These are phyloP conservation scores for Podila epigama DNA, from an alignment of 192 early-diverging fungal genomes.

Conservation along the genomic window DNA sequence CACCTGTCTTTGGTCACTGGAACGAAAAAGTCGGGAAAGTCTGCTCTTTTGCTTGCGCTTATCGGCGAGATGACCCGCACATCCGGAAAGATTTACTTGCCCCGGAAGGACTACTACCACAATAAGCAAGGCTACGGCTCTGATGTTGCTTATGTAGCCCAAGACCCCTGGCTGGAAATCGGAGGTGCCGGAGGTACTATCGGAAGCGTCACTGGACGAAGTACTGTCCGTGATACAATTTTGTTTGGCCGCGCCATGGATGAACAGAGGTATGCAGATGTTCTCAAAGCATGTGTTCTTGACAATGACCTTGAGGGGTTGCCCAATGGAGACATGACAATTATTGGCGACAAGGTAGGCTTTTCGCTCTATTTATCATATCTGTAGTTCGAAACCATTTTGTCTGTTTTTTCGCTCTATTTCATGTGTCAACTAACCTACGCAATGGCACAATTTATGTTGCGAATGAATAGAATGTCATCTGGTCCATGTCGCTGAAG, in stretches of 20 bases:
- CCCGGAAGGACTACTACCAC: constrained; percentile 46
- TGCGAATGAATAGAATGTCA: constrained; percentile 46
- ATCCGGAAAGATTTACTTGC: constrained; percentile 45
- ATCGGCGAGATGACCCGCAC: constrained; percentile 46
- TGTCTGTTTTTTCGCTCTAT: background rate
- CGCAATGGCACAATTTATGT: background rate
- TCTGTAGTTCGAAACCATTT: too few relatives aligned
- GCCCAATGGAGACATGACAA: constrained; percentile 60
- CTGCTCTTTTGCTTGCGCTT: constrained; percentile 29
- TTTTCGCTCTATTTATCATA: background rate
- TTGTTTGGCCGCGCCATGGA: constrained; percentile 62
- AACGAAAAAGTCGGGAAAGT: constrained; percentile 37
- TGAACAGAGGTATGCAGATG: constrained; percentile 53
- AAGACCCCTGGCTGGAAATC: constrained; percentile 58
- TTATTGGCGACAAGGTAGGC: constrained; percentile 59
- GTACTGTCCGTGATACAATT: constrained; percentile 72
- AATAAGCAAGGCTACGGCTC: constrained; percentile 43
- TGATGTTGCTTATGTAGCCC: constrained; percentile 55
- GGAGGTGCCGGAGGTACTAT: constrained; percentile 28
- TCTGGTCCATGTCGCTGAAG: constrained; percentile 87
- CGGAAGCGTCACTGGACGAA: constrained; percentile 62
- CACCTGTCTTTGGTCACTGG: constrained; percentile 39
- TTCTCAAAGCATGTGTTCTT: constrained; percentile 64
- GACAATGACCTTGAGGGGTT: constrained; percentile 59
- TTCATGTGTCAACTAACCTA: background rate